Evolutionary conservation across 805 yeast species (phyloP), one percentile per base, ranked within the genome.

Genomic region (Candida caryicola): DNA sequence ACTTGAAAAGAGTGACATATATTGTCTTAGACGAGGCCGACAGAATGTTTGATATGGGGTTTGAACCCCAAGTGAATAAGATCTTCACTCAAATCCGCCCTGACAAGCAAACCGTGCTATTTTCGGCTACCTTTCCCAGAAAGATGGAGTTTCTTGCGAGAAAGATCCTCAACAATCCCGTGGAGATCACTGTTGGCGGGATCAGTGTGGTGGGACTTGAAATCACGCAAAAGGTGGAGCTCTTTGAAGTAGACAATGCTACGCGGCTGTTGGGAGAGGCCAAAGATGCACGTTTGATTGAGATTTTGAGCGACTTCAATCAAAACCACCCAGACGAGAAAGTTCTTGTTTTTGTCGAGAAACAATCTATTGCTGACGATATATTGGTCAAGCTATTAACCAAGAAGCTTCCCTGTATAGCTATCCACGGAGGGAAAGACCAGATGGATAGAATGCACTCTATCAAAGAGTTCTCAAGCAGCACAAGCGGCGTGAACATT

Each of bases 21-120:
- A 71, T 88, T n/a, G 95, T 90, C 0, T 65, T 93, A 42, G 99
- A 93, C 57, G 99, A 93, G 56, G 97, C 98, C 1, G 99, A 93
- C 60, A 66, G 99, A 46, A 81, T 93, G 85, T 91, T 91, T 64
- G 99, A 93, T 59, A 69, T 93, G 75, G 99, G 99, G 1, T 93
- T 93, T 62, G 98, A 88, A 51, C 98, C 99, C 0, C 99, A 93
- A 55, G 88, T 93, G 3, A 79, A 76, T 49, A 86, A 87, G 51
- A 82, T 93, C 16, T 70, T 89, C 55, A 70, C 76, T 12, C 83
- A 84, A 26, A 72, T 87, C 2, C 70, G 97, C 34, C 93, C 93
- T 0, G 96, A 90, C 55, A 70, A 84, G 34, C 98, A 91, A 54
- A 85, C 93, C 13, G 91, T 90, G 3, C 62, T 93, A 17, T 93